A percentile compares a stretch with the other conserved stretches of the same genome.
Conservation (phyloP, 805 yeast species). For the Pichia occidentalis region DNA sequence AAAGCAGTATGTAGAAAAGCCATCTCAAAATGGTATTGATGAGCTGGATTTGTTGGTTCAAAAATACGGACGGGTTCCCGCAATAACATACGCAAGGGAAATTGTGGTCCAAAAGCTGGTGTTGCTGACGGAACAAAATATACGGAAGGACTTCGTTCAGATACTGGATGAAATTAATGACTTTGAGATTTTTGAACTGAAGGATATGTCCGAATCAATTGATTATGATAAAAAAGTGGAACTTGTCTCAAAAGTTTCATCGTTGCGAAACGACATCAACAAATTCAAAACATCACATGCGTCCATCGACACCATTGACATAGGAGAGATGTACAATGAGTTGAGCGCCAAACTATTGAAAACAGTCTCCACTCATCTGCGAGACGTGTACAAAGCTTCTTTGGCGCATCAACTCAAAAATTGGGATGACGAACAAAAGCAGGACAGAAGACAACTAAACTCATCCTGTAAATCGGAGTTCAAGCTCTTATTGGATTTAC, state of each 20-base stretch:
- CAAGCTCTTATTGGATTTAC: conserved; percentile 23
- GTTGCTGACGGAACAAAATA: conserved; percentile 4
- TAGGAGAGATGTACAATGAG: not conserved
- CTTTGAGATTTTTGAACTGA: conserved; percentile 8
- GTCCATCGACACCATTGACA: not conserved
- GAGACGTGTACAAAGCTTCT: not conserved
- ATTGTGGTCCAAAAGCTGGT: conserved; percentile 8
- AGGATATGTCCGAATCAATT: not conserved
- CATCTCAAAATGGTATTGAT: conserved; percentile 2
- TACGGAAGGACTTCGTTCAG: not conserved
- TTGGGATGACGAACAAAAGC: conserved; percentile 8
- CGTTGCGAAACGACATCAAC: not conserved
- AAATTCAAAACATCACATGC: not conserved
- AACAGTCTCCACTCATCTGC: not conserved
- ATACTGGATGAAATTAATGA: conserved; percentile 6
- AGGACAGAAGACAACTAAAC: not conserved
- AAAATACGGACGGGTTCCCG: conserved; percentile 11
- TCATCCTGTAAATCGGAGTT: conserved; percentile 3
- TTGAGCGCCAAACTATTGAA: not conserved
- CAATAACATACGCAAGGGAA: conserved; percentile 12
- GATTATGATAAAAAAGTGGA: not conserved
- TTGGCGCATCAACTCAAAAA: not conserved
- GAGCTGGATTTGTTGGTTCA: conserved; percentile 6
- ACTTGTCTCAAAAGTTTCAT: not conserved
- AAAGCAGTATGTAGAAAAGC: not conserved